Percentiles rank a stretch among this genome's conserved stretches.
These are phyloP conservation scores for Beauveria rudraprayagi DNA, from an alignment of 2,329 filamentous ascomycete genomes.

Conservation along the genomic window DNA sequence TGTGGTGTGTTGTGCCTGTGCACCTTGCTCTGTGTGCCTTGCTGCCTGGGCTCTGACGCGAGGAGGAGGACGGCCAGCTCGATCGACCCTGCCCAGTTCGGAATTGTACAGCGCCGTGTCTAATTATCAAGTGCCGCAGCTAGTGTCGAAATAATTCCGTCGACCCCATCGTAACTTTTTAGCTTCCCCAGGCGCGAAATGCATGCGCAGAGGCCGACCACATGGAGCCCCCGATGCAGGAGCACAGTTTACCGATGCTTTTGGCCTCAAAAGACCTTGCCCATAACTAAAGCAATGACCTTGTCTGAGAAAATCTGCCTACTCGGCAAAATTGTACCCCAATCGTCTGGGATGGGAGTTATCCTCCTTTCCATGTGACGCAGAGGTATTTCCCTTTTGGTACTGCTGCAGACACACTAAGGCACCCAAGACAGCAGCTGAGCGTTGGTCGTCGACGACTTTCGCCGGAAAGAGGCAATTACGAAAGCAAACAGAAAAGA, in stretches of 20 bases:
- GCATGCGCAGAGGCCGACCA: not conserved
- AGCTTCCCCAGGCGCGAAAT: not conserved
- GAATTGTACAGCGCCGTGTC: not conserved
- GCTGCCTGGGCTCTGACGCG: too few relatives aligned
- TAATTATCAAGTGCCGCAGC: not conserved
- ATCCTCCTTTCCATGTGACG: slow-evolving; percentile 3
- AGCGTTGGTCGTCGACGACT: not conserved
- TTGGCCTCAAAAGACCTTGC: not conserved
- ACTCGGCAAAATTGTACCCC: not conserved
- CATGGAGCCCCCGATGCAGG: not conserved
- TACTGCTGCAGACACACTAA: slow-evolving; percentile 5
- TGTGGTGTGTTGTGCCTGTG: not conserved
- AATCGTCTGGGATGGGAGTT: not conserved
- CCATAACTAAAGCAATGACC: not conserved
- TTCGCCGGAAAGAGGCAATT: not conserved
- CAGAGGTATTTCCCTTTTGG: slow-evolving; percentile 1
- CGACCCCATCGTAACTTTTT: not conserved
- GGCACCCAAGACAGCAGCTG: not conserved
- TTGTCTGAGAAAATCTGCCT: not conserved
- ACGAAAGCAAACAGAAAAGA: not conserved
- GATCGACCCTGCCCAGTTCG: not conserved
- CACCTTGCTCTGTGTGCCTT: not conserved
- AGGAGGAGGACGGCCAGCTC: not conserved
- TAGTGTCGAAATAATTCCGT: not conserved
- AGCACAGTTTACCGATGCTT: not conserved